Percentiles rank a stretch among this genome's conserved stretches.
Conservation (phyloP, 2,329 filamentous ascomycete genomes). For the Byssochlamys sp. region DNA sequence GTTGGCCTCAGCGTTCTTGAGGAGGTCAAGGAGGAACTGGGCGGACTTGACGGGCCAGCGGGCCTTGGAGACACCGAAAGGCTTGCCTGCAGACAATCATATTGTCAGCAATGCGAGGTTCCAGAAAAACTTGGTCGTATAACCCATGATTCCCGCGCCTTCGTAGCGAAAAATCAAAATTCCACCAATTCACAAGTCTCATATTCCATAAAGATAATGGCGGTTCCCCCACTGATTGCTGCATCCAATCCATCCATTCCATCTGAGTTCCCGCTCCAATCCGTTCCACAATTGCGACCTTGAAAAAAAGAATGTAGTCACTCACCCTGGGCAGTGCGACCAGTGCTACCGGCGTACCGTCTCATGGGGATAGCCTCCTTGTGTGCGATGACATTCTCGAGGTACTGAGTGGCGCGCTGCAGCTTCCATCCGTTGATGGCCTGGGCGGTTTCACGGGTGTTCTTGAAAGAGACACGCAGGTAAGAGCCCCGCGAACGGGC, state of each 20-base stretch:
- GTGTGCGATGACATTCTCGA: conserved; percentile 96
- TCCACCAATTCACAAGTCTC: neutral
- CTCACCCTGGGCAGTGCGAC: conserved; percentile 95
- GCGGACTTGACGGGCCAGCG: conserved; percentile 99
- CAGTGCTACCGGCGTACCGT: conserved; percentile 90
- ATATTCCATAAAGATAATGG: neutral
- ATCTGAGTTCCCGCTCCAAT: conserved; percentile 7
- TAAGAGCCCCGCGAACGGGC: conserved; percentile 97
- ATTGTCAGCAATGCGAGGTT: conserved; percentile 10
- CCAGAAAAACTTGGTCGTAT: neutral
- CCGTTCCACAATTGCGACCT: neutral
- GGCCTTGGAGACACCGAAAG: conserved; percentile 94
- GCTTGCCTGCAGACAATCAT: conserved; percentile 62
- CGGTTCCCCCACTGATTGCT: conserved; percentile 1
- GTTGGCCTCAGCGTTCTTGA: conserved; percentile 96
- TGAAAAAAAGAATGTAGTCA: conserved; percentile 21
- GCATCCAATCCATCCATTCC: conserved; percentile 1
- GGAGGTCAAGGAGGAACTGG: conserved; percentile 91
- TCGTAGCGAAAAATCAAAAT: neutral
- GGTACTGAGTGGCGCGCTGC: conserved; percentile 86
- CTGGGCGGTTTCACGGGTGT: conserved; percentile 98
- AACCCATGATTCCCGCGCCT: neutral
- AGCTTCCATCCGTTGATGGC: conserved; percentile 99
- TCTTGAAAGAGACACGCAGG: conserved; percentile 99
- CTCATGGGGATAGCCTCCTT: conserved; percentile 97